Conservation (phyloP, 768 basidiomycete genomes). For the Pseudohyphozyma bogoriensis region DNA sequence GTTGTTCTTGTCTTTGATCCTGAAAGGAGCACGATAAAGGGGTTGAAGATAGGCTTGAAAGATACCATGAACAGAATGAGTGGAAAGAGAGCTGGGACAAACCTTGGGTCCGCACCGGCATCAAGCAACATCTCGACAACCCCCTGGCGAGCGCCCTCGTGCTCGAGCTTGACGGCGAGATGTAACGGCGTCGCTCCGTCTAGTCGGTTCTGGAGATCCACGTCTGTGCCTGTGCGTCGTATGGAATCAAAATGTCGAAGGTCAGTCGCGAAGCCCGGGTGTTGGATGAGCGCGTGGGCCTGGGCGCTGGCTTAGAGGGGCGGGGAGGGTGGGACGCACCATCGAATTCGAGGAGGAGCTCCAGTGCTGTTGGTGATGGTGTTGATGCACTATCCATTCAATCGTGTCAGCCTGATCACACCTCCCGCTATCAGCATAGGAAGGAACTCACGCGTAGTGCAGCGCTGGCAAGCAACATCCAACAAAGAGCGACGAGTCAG, state of each 20-base stretch:
- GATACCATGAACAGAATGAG: not conserved
- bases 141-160: conserved; percentile 47
- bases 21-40: conserved; percentile 32
- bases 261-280: not conserved
- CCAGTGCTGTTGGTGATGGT: conserved; percentile 16
- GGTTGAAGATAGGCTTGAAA: not conserved
- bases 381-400: conserved; percentile 22
- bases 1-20: conserved; percentile 63
- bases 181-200: conserved; percentile 69
- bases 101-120: conserved; percentile 66
- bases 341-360: conserved; percentile 54
- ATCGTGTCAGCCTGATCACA: too few species aligned
- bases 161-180: conserved; percentile 50
- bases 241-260: too few species aligned
- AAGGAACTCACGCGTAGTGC: conserved; percentile 56
- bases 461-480: conserved; percentile 44
- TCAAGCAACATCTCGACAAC: conserved; percentile 61
- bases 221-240: conserved; percentile 51
- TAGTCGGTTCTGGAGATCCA: conserved; percentile 62
- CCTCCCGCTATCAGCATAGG: too few species aligned
- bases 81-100: conserved; percentile 30
- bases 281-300: too few species aligned
- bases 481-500: not conserved
- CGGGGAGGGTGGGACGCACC: conserved; percentile 21
- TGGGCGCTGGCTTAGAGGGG: too few species aligned